Evolutionary conservation across 805 yeast genomes (phyloP).

Genomic region (Kodamaea jinghongensis): DNA sequence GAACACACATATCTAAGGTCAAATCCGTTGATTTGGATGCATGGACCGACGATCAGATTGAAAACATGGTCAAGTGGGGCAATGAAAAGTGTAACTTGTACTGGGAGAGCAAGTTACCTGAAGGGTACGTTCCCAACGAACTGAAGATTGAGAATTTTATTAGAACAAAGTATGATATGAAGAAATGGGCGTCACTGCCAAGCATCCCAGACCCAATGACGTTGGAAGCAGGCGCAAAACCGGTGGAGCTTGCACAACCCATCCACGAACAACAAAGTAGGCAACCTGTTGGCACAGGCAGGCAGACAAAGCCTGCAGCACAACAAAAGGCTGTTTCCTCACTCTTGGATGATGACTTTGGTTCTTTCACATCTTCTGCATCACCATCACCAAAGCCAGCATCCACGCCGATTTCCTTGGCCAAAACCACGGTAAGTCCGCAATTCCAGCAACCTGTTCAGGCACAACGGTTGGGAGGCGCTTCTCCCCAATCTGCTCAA

Average conservation of each 20-base stretch:
- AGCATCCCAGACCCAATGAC: slow-evolving; percentile 60
- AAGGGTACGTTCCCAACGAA: slow-evolving; percentile 72
- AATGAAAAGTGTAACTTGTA: slow-evolving; percentile 71
- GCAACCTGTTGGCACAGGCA: not conserved
- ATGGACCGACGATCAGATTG: slow-evolving; percentile 93
- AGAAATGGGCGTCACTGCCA: slow-evolving; percentile 73
- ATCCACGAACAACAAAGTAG: not conserved
- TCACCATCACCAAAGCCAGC: slow-evolving; percentile 20
- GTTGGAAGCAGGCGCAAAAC: slow-evolving; percentile 13
- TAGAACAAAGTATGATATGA: slow-evolving; percentile 85
- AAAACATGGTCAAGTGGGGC: slow-evolving; percentile 82
- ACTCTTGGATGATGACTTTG: slow-evolving; percentile 42
- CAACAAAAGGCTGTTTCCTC: slow-evolving; percentile 1
- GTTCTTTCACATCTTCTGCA: slow-evolving; percentile 34
- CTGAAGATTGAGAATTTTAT: slow-evolving; percentile 85
- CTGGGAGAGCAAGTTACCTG: slow-evolving; percentile 83
- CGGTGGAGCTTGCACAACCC: not conserved
- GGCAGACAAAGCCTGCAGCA: not conserved
- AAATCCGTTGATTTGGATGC: slow-evolving; percentile 93
- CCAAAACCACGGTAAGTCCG: no score
- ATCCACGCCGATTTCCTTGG: not conserved
- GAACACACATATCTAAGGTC: slow-evolving; percentile 91
- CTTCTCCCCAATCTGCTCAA: slow-evolving; percentile 27
- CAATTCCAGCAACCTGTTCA: slow-evolving; percentile 4
- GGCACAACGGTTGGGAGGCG: slow-evolving; percentile 6